Evolutionary conservation across 257 asterid genomes (phyloP), one percentile per base, ranked within the genome.

Genomic region (Salvia splendens): DNA sequence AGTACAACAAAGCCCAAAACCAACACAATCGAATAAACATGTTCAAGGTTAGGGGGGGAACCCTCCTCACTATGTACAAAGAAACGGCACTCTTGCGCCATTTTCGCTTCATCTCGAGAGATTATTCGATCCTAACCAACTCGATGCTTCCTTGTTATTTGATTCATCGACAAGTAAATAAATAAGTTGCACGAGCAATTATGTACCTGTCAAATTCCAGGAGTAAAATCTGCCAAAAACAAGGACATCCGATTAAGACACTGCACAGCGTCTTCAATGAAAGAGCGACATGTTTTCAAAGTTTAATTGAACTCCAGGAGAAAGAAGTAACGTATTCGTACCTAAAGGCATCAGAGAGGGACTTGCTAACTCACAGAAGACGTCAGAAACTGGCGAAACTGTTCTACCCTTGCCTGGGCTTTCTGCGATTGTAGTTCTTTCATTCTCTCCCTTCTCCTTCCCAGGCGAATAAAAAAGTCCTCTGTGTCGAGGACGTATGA

Each of bases 401-500:
- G 72, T 69, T 82, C 82, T 58, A 83, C 84, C 78, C 78, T 84
- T 43, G 78, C 69, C 71, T 80, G 78, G 63, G 79, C 20, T 45
- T 66, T 75, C 33, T 56, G 42, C 5, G 79, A 62, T 61, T 77
- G 66, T 70, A 64, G 74, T 38, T 67, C 79, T 48, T 73, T 60
- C 33, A 77, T 57, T 36, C 30, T 24, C 20, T 72, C 75, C 74
- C 78, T 82, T 74, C 75, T 85, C 80, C 86, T 80, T 55, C 89
- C 90, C 78, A 63, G 10, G 20, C 98, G 97, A 73, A 81, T 70
- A 71, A 87, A 92, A 85, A 49, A 87, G 83, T 92, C 98, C 87
- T 89, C 97, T 0, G 98, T 87, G 82, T 92, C 97, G 3, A 92
- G 86, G 52, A 92, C 97, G 68, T 89, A 92, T 2, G 89, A 89